These are phyloP conservation scores for Fusarium burgessii DNA, from an alignment of 2,329 filamentous ascomycete genomes.

Conservation along the genomic window DNA sequence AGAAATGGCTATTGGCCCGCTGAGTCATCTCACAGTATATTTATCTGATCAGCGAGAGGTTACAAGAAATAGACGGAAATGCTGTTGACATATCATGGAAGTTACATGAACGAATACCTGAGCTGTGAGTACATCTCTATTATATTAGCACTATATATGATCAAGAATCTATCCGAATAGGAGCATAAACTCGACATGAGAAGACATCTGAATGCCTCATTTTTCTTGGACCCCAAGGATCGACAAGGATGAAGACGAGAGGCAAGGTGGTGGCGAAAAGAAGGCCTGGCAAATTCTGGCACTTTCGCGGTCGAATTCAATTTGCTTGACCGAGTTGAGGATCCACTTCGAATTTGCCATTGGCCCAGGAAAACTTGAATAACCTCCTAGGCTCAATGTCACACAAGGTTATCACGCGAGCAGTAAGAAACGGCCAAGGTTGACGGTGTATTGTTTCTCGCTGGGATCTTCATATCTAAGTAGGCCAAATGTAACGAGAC, in stretches of 20 bases:
- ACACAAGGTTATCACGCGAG: conserved; percentile 32
- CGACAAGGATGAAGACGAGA: not conserved
- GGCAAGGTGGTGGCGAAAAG: conserved; percentile 31
- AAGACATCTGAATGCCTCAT: too few species aligned
- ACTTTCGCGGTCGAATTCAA: not conserved
- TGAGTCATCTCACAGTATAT: conserved; percentile 36
- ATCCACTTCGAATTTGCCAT: conserved; percentile 17
- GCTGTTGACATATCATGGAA: too few species aligned
- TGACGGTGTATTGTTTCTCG: not conserved
- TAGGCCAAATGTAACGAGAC: not conserved
- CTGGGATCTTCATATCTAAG: not conserved
- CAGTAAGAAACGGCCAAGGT: not conserved
- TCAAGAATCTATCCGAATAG: too few species aligned
- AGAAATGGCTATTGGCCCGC: conserved; percentile 13
- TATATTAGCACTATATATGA: too few species aligned
- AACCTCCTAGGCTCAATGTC: not conserved
- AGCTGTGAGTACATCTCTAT: too few species aligned
- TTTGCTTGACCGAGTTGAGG: not conserved
- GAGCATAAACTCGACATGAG: too few species aligned
- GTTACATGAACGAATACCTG: too few species aligned
- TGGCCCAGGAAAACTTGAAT: too few species aligned
- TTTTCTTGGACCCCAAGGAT: not conserved
- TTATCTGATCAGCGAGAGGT: conserved; percentile 8
- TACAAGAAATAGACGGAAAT: not conserved
- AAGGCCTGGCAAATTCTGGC: conserved; percentile 3